phyloP scores from a whole-genome alignment of 2,329 filamentous ascomycete species.

The Penicillium italicum region DNA sequence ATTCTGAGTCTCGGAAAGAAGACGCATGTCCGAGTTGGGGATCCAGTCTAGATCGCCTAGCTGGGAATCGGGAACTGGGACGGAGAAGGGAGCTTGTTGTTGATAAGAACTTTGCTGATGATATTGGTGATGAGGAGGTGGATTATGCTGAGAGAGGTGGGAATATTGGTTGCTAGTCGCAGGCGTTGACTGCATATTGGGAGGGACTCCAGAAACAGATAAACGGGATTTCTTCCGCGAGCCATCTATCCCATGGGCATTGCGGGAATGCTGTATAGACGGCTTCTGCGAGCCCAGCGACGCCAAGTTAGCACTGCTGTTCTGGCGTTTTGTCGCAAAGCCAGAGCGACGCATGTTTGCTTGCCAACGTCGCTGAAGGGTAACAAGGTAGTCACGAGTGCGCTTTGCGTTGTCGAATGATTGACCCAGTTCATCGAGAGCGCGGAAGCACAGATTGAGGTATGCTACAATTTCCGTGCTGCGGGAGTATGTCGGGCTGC shows the following conservation, averaged over 20 bases:
- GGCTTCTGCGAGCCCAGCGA: constrained; percentile 7
- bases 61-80: constrained; percentile 10
- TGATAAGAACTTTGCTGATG: constrained; percentile 4
- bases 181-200: neutral
- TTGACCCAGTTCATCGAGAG: constrained; percentile 41
- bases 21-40: constrained; percentile 24
- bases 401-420: constrained; percentile 43
- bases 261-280: constrained; percentile 9
- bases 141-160: constrained; percentile 6
- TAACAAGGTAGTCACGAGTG: constrained; percentile 39
- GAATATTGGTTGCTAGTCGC: constrained; percentile 3
- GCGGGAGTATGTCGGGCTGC: constrained; percentile 20
- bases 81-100: constrained; percentile 9
- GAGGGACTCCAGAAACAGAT: neutral
- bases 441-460: constrained; percentile 43
- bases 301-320: constrained; percentile 21
- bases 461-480: constrained; percentile 35
- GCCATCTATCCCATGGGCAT: constrained; percentile 5
- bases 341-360: constrained; percentile 34
- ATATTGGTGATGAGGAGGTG: neutral
- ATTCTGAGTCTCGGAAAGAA: constrained; percentile 25
- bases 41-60: constrained; percentile 31
- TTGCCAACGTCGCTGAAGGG: constrained; percentile 40
- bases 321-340: constrained; percentile 29
- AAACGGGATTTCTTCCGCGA: constrained; percentile 28